Evolutionary conservation across 2,329 filamentous ascomycete species (phyloP).

Genomic region (Colletotrichum tofieldiae): DNA sequence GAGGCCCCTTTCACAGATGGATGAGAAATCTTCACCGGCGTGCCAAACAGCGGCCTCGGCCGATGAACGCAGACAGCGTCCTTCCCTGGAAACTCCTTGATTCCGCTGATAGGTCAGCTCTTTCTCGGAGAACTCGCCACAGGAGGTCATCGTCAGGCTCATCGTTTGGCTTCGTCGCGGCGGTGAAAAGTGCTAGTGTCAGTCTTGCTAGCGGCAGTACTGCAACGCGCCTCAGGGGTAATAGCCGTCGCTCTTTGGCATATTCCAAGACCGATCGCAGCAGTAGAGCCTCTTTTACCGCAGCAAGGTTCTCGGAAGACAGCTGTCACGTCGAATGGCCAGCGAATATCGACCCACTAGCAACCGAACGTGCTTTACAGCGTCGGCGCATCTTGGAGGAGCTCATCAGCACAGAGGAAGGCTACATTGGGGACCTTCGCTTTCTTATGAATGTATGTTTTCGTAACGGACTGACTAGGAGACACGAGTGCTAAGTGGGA

Average conservation of each 20-base stretch:
- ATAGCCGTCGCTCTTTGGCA: conserved; percentile 65
- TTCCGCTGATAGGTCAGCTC: conserved; percentile 45
- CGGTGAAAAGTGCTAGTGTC: conserved; percentile 84
- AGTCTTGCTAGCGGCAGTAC: conserved; percentile 83
- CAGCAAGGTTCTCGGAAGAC: conserved; percentile 75
- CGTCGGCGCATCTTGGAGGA: conserved; percentile 88
- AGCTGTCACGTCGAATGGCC: conserved; percentile 73
- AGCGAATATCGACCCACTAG: conserved; percentile 74
- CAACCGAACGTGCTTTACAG: conserved; percentile 80
- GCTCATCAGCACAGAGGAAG: conserved; percentile 87
- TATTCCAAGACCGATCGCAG: conserved; percentile 75
- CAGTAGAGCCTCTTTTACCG: conserved; percentile 73
- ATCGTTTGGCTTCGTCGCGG: conserved; percentile 85
- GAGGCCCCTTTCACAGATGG: conserved; percentile 78
- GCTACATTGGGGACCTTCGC: conserved; percentile 89
- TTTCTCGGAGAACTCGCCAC: conserved; percentile 55
- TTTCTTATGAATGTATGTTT: conserved; percentile 84
- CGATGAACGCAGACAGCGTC: conserved; percentile 46
- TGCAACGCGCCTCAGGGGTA: conserved; percentile 71
- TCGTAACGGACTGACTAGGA: not conserved
- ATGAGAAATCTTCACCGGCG: conserved; percentile 78
- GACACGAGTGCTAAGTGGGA: conserved; percentile 33
- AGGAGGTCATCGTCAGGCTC: conserved; percentile 79
- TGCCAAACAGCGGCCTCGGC: conserved; percentile 58
- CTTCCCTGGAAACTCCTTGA: conserved; percentile 55